Percentiles rank a stretch among this genome's conserved stretches.
Evolutionary conservation across 306 rosid species (phyloP).

Genomic region (Lathyrus sativus): DNA sequence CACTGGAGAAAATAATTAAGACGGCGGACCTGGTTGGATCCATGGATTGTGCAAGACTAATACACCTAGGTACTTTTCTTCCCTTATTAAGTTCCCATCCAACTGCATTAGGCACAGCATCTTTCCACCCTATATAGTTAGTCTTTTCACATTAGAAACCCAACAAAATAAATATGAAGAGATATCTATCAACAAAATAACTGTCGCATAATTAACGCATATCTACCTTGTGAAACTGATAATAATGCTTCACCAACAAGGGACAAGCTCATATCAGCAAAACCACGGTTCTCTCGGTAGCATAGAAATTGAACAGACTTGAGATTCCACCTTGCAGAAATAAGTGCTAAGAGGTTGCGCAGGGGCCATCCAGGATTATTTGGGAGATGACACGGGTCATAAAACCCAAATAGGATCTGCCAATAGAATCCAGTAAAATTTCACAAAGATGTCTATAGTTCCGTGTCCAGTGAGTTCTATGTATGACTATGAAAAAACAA

Average conservation of each 20-base stretch:
- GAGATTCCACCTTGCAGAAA: conserved; percentile 76
- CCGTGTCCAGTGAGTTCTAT: conserved; percentile 26
- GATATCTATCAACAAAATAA: conserved; percentile 29
- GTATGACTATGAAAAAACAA: conserved; percentile 29
- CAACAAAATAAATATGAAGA: conserved; percentile 26
- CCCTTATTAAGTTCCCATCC: conserved; percentile 95
- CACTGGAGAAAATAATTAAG: conserved; percentile 14
- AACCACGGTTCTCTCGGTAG: conserved; percentile 95
- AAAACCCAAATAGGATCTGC: conserved; percentile 93
- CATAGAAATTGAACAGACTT: conserved; percentile 68
- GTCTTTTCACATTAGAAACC: conserved; percentile 37
- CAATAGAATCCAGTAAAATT: conserved; percentile 41
- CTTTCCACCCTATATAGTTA: conserved; percentile 58
- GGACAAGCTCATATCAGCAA: conserved; percentile 78
- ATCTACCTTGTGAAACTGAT: conserved; percentile 66
- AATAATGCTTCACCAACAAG: conserved; percentile 84
- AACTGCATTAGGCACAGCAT: conserved; percentile 62
- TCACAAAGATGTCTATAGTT: conserved; percentile 31
- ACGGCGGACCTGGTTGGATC: conserved; percentile 78
- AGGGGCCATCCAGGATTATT: conserved; percentile 96
- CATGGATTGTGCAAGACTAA: conserved; percentile 92
- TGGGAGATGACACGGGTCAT: conserved; percentile 91
- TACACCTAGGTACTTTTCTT: conserved; percentile 63
- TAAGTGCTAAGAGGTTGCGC: conserved; percentile 87
- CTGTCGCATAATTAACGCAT: conserved; percentile 38